Base-by-base conservation (phyloP, 2,329 filamentous ascomycete species). In the Fusarium scirpi region DNA sequence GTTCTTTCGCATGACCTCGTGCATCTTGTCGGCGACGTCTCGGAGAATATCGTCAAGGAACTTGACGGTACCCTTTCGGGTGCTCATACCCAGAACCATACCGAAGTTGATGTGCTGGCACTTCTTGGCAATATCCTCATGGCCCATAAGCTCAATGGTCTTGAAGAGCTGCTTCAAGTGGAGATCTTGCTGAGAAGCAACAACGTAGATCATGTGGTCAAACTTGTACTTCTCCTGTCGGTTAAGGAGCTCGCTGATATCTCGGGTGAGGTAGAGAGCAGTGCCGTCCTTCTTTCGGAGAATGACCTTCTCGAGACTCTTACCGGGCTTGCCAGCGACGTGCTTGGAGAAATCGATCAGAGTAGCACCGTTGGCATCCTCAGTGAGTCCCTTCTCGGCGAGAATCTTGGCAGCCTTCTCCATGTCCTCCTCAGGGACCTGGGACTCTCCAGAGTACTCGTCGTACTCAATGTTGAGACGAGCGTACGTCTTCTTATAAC, bases 1-100 rank as follows among this genome's bases (percentile, higher is more conserved):
- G 80, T 98, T 98, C 84, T 91, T 92, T 81, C 85, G 89, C 96
- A 99, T 99, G 54, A 97, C 93, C 67, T 97, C 93, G 85, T 98
- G 95, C 96, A 99, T 99, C 82, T 94, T 93, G 58, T 98, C 95
- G 76, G 89, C 91, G 10, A 97, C 94, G 74, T 94, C 92, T 18
- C 78, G 64, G n/a, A 78, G 73, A 29, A 78, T 78, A 10, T 78
- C 77, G 27, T 78, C 85, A 43, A 88, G 78, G 82, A 93, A 93
- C 80, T 92, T 92, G 74, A 94, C 92, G 1, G 91, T 94, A 65
- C 91, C 91, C 78, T 86, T 90, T 72, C 87, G 88, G 70, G 88
- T 93, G 81, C 85, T 91, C 90, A 91, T 92, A 57, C 87, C 91
- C 58, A 90, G 83, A 0, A 91, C 90, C 74, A 93, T 83, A 44